Evolutionary conservation across 345 rosid genomes (phyloP), one percentile per base, ranked within the genome.

Genomic region (Syzygium grande): DNA sequence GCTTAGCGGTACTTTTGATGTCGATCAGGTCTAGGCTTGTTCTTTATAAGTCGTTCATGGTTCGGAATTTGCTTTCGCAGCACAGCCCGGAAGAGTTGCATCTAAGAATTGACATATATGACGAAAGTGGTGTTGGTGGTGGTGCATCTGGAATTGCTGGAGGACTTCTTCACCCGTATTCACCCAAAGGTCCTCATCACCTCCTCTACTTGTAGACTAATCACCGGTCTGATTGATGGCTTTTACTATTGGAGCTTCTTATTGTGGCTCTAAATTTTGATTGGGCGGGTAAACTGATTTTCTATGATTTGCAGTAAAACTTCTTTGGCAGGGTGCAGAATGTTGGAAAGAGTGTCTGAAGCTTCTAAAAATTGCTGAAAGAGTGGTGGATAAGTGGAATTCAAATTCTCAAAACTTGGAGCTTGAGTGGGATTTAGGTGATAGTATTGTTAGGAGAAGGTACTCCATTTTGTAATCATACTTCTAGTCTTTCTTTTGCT

Each of bases 71-170:
- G 11, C 55, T 53, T 85, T 84, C 89, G 89, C 94, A 97, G 99
- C 92, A 92, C 14, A 88, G 97, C 91, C 92, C 92, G 10, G 91
- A 91, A 88, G 94, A 93, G 56, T 38, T 91, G 91, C 88, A 91
- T 56, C 58, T 95, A 79, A 91, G 87, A 13, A 88, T 96, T 85
- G 99, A 97, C 89, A 59, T 97, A n/a, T 96, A 91, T 87, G 99
- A 97, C 90, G 99, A 97, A 90, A 91, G 89, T 90, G 99, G 99
- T 14, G 92, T 97, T 58, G 99, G 99, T 46, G 97, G 99, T 61
- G 99, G 99, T 43, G 99, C 99, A 46, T 97, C 99, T 52, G 99
- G 99, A 65, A 95, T 95, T 65, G 94, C 99, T 15, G 99, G 99
- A 61, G 99, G 99, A 21, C 97, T 96, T 5, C 96, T 97, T 84